phyloP scores from a whole-genome alignment of 257 asterid genomes.

The Craterostigma plantagineum region DNA sequence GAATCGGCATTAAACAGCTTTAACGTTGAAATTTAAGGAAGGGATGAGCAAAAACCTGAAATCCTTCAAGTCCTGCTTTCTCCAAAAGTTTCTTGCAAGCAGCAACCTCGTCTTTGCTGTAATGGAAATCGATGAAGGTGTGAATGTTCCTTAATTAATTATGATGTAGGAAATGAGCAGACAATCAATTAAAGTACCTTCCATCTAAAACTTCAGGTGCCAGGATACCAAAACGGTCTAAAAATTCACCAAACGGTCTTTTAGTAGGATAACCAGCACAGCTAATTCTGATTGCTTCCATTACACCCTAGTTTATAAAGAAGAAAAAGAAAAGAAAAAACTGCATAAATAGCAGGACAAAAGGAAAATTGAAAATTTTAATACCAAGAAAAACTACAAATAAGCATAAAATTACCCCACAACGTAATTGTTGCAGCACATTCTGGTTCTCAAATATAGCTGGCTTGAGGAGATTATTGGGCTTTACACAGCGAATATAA shows the following conservation, averaged over 20 bases:
- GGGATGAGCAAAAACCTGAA: conserved; percentile 44
- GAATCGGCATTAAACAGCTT: too few species aligned
- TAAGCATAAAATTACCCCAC: conserved; percentile 53
- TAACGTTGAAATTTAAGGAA: neutral
- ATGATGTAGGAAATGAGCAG: conserved; percentile 4
- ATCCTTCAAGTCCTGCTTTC: conserved; percentile 90
- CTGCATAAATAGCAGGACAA: conserved; percentile 2
- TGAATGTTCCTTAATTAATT: conserved; percentile 9
- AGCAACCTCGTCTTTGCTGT: conserved; percentile 75
- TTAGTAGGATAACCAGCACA: conserved; percentile 98
- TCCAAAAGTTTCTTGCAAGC: conserved; percentile 91
- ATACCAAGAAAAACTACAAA: conserved; percentile 8
- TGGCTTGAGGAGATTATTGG: conserved; percentile 92
- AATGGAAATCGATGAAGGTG: conserved; percentile 12
- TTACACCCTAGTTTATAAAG: conserved; percentile 56
- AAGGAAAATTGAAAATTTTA: conserved; percentile 3
- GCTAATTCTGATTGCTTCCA: conserved; percentile 99
- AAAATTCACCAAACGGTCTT: conserved; percentile 68
- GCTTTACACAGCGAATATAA: conserved; percentile 71
- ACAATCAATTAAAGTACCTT: conserved; percentile 33
- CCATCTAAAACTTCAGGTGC: conserved; percentile 80
- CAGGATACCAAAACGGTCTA: conserved; percentile 83
- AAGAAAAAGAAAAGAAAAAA: conserved; percentile 5
- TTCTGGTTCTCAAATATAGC: conserved; percentile 89
- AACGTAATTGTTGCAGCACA: conserved; percentile 93